These are phyloP conservation scores for Xylona heveae DNA, from an alignment of 495 filamentous ascomycete genomes.

Conservation along the genomic window DNA sequence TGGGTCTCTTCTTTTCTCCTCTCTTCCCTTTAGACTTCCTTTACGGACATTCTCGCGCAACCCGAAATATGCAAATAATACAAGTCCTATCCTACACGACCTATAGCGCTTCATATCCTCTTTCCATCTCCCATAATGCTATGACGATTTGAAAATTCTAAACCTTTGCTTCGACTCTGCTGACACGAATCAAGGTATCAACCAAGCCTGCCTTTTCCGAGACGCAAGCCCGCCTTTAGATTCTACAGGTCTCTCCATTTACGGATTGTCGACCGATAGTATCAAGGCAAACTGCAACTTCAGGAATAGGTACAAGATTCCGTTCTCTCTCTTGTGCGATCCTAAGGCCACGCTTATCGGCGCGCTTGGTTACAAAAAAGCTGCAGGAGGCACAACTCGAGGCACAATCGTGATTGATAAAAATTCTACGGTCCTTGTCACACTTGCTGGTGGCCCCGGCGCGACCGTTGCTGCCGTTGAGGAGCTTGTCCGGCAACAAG, in stretches of 20 bases:
- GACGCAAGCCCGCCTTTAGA: conserved; percentile 58
- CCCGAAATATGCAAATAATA: too few species aligned
- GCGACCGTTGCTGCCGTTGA: conserved; percentile 34
- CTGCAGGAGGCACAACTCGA: conserved; percentile 50
- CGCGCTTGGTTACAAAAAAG: conserved; percentile 59
- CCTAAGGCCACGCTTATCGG: conserved; percentile 43
- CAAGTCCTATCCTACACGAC: too few species aligned
- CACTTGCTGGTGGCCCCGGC: conserved; percentile 35
- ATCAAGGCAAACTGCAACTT: conserved; percentile 83
- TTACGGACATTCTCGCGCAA: not conserved
- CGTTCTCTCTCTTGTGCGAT: conserved; percentile 79
- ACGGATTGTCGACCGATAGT: conserved; percentile 69
- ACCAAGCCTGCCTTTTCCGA: conserved; percentile 80
- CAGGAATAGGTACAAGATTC: conserved; percentile 69
- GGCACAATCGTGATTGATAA: conserved; percentile 83
- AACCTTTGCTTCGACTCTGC: too few species aligned
- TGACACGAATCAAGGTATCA: conserved; percentile 45
- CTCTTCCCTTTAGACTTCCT: conserved; percentile 1
- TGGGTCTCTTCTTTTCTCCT: conserved; percentile 3
- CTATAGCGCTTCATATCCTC: too few species aligned
- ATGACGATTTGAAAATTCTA: too few species aligned
- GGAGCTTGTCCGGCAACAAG: conserved; percentile 21
- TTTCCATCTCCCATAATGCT: too few species aligned
- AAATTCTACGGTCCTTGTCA: conserved; percentile 39
- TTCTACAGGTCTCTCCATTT: conserved; percentile 66